Percentiles rank a stretch among this genome's conserved stretches.
Conservation (phyloP, 192 early-diverging fungal species). For the Coemansia sp. region DNA sequence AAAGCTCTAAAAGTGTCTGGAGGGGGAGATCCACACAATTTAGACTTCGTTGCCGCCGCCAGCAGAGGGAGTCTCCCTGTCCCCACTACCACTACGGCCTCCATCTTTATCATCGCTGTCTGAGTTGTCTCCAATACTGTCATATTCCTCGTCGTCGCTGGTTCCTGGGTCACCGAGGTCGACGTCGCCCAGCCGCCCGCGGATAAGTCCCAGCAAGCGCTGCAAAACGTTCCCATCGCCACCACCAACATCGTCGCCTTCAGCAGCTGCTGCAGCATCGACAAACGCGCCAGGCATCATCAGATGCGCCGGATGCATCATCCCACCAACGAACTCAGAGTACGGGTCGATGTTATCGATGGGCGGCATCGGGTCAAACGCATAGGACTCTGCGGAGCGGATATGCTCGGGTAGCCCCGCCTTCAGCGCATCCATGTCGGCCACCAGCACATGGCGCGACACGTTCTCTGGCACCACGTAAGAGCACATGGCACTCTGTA, state of each 20-base stretch:
- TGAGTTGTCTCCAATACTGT: not conserved
- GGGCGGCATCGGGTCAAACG: constrained; percentile 54
- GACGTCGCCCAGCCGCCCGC: constrained; percentile 4
- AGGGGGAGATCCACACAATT: not conserved
- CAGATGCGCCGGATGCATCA: not conserved
- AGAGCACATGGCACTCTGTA: constrained; percentile 30
- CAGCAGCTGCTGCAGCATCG: constrained; percentile 7
- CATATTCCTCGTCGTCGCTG: constrained; percentile 29
- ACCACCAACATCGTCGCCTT: constrained; percentile 10
- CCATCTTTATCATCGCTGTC: not conserved
- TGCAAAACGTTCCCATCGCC: constrained; percentile 16
- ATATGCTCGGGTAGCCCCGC: constrained; percentile 37
- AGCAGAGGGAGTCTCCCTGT: not conserved
- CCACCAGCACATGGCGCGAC: constrained; percentile 50
- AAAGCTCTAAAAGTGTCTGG: not conserved
- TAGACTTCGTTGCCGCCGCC: not conserved
- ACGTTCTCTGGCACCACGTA: constrained; percentile 45
- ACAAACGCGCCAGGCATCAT: constrained; percentile 36
- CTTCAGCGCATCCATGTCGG: constrained; percentile 46
- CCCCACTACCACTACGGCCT: not conserved
- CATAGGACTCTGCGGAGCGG: constrained; percentile 30
- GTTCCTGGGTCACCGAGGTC: constrained; percentile 28
- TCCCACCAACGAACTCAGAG: constrained; percentile 19
- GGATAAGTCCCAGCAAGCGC: constrained; percentile 21
- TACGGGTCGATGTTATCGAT: constrained; percentile 40